Base-by-base conservation (phyloP, 305 asterid genomes). In the Fraxinus xanthoxyloides region DNA sequence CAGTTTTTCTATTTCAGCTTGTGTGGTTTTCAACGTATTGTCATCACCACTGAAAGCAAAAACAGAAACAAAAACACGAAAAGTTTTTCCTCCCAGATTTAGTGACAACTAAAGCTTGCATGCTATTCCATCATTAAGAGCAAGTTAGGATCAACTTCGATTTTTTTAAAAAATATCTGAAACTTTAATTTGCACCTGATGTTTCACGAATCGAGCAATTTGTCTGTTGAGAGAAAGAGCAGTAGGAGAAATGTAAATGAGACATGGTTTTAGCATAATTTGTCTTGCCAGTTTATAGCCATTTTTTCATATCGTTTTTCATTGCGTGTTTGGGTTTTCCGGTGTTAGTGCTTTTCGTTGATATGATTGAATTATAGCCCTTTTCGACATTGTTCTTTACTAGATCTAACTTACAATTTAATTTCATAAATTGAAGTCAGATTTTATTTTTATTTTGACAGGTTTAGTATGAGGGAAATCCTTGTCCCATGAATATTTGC, bases 401-500 rank as follows among this genome's bases (percentile, higher is more conserved):
- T 15, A 15, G 23, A 51, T 51, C 21, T 51, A 51, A 51, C 61
- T 28, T 67, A 67, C 35, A 24, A 3, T 63, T 67, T 3, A 30
- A 13, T 26, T 26, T 69, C 75, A 69, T 30, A 15, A 31, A 28
- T 67, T 69, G 75, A 69, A 69, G 17, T 69, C 40, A 69, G 73
- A 26, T 65, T 28, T 67, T 24, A 67, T 19, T 31, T 72, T 72
- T 72, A 72, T 17, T 32, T 72, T 31, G 76, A 32, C 26, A n/a
- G 76, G 46, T 72, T 31, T 4, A 38, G 56, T 78, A 15, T 70
- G 30, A 63, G 28, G 80, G 19, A 51, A 59, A 3, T 17, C 24
- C 48, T 51, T 69, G 34, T 65, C 43, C 40, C n/a, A 46, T 54
- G 77, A 65, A 54, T 19, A 77, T 76, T 54, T 75, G 70, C 79